Percentiles rank a stretch among this genome's conserved stretches.
These are phyloP conservation scores for Eucalyptus camaldulensis DNA, from an alignment of 345 rosid species.

Conservation along the genomic window DNA sequence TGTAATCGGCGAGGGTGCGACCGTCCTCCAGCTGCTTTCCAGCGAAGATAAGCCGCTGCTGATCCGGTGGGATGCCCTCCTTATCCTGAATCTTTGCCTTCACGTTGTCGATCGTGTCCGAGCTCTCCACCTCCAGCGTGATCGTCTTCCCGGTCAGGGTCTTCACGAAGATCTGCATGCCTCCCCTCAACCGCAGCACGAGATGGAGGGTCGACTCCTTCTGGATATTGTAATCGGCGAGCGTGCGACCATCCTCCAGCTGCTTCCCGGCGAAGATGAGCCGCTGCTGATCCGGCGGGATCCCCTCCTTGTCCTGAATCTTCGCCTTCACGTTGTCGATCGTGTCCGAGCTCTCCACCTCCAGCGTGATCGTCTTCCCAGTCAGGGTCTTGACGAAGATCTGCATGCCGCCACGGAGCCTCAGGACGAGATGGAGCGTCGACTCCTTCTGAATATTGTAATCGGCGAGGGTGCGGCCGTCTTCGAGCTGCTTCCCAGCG, in stretches of 20 bases:
- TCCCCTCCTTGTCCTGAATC: constrained; percentile 4
- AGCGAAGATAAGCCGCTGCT: not conserved
- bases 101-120: not conserved
- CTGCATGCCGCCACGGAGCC: not conserved
- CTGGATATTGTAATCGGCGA: constrained; percentile 5
- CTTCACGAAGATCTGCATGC: not conserved
- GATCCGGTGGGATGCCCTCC: constrained; percentile 1
- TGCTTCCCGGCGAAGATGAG: constrained; percentile 7
- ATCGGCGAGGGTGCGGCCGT: constrained; percentile 5
- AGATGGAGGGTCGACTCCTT: constrained; percentile 7
- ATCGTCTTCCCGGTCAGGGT: not conserved
- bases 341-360: constrained; percentile 3
- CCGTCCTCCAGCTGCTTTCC: constrained; percentile 1
- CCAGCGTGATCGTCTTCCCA: constrained; percentile 1
- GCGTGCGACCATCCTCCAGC: constrained; percentile 2
- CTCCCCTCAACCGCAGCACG: not conserved
- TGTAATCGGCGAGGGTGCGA: not conserved
- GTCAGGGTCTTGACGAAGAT: constrained; percentile 8
- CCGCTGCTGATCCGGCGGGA: constrained; percentile 4
- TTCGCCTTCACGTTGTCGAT: constrained; percentile 2
- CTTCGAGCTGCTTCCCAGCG: constrained; percentile 7
- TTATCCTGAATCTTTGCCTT: not conserved
- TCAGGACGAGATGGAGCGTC: not conserved
- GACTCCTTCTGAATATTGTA: constrained; percentile 12
- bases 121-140: not conserved